Percentiles rank a stretch among this genome's conserved stretches.
These are phyloP conservation scores for Sarocladiaceae sp. DNA, from an alignment of 2,329 filamentous ascomycete species.

Conservation along the genomic window DNA sequence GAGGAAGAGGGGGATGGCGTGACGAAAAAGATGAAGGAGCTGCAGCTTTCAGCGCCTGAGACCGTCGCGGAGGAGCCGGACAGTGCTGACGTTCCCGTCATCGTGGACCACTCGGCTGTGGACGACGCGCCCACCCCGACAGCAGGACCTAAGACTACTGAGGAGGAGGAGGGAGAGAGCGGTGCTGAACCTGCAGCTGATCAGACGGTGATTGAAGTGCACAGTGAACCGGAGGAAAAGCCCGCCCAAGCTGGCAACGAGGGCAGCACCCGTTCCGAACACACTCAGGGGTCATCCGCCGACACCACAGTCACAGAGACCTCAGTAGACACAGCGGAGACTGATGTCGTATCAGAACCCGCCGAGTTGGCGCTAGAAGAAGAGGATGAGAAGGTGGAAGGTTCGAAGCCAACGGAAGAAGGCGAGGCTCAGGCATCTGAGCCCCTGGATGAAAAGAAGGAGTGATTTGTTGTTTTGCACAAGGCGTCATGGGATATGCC, in stretches of 20 bases:
- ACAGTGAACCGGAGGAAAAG: slow-evolving; percentile 2
- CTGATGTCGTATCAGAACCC: too few species aligned
- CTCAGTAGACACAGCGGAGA: too few species aligned
- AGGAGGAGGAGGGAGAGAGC: slow-evolving; percentile 11
- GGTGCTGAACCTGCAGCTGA: slow-evolving; percentile 17
- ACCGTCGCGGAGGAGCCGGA: slow-evolving; percentile 49
- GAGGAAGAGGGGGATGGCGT: slow-evolving; percentile 60
- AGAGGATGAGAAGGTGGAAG: too few species aligned
- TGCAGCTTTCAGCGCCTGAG: slow-evolving; percentile 46
- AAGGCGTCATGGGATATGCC: too few species aligned
- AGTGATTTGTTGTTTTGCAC: too few species aligned
- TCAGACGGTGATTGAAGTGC: slow-evolving; percentile 18
- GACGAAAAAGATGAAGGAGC: slow-evolving; percentile 36
- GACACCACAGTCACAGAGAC: too few species aligned
- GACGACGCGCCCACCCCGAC: slow-evolving; percentile 14
- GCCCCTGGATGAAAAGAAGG: too few species aligned
- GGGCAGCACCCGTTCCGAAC: neutral
- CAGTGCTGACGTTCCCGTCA: slow-evolving; percentile 32
- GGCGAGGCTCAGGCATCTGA: too few species aligned
- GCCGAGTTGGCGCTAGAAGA: too few species aligned
- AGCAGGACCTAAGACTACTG: slow-evolving; percentile 7
- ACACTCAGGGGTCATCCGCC: too few species aligned
- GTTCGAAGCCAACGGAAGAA: too few species aligned
- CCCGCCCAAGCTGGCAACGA: neutral
- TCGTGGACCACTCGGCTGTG: slow-evolving; percentile 29